Evolutionary conservation across 352 stramenopile species (phyloP).

Genomic region (Blastocystis sp.): DNA sequence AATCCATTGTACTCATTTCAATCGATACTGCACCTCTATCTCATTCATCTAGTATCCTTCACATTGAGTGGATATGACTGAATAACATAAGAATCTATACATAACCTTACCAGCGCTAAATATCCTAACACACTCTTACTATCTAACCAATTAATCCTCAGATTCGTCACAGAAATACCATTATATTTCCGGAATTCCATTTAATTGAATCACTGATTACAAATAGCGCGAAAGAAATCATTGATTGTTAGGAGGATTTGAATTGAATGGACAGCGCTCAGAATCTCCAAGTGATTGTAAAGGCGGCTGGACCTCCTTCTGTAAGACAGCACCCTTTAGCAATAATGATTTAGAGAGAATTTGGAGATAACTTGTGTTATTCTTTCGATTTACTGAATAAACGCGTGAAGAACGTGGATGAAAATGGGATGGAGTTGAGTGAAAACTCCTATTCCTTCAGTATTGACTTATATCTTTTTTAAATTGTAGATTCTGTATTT

Average conservation of each 20-base stretch:
- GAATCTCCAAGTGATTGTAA: neutral
- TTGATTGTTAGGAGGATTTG: neutral
- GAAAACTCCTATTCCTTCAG: neutral
- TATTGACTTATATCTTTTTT: neutral
- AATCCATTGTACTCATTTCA: too few relatives aligned
- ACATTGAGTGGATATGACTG: too few relatives aligned
- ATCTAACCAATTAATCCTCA: too few relatives aligned
- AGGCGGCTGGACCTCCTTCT: neutral
- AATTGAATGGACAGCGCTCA: neutral
- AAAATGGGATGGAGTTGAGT: neutral
- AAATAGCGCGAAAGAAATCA: neutral
- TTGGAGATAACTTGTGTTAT: neutral
- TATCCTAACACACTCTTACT: too few relatives aligned
- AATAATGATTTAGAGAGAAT: neutral
- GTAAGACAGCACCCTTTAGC: too few relatives aligned
- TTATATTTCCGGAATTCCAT: too few relatives aligned
- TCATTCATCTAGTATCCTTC: too few relatives aligned
- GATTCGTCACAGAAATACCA: too few relatives aligned
- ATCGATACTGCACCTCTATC: too few relatives aligned
- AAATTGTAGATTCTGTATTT: slow-evolving; percentile 13
- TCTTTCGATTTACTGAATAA: neutral
- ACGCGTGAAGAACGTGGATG: neutral
- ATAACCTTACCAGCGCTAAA: too few relatives aligned
- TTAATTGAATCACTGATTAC: neutral
- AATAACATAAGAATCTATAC: too few relatives aligned